These are phyloP conservation scores for Aspergillus funiculosus DNA, from an alignment of 495 filamentous ascomycete genomes.

Conservation along the genomic window DNA sequence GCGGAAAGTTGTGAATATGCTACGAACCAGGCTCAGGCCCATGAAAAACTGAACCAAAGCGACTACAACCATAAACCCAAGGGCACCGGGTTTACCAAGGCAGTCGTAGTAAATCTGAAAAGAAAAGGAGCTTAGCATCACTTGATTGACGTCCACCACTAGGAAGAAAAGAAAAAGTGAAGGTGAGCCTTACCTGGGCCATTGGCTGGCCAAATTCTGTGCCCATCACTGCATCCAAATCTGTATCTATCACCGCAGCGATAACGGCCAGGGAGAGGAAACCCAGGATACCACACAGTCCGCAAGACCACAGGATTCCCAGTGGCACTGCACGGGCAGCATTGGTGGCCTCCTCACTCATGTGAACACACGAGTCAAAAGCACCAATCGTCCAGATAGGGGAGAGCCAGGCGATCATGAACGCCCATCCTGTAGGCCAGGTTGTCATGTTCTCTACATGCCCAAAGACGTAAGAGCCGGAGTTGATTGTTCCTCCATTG, in stretches of 20 bases:
- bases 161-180: neutral
- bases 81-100: conserved; percentile 39
- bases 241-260: conserved; percentile 31
- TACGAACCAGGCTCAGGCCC: conserved; percentile 41
- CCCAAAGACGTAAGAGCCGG: conserved; percentile 38
- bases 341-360: conserved; percentile 61
- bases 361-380: conserved; percentile 53
- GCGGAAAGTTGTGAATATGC: neutral
- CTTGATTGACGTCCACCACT: neutral
- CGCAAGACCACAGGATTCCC: conserved; percentile 48
- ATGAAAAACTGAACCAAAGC: conserved; percentile 41
- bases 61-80: conserved; percentile 39
- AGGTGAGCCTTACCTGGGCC: conserved; percentile 40
- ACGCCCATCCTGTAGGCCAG: conserved; percentile 58
- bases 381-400: conserved; percentile 65
- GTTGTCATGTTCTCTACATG: conserved; percentile 49
- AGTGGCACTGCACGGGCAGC: conserved; percentile 56
- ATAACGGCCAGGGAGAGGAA: conserved; percentile 49
- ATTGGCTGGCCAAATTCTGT: conserved; percentile 40
- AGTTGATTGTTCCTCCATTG: conserved; percentile 30
- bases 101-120: conserved; percentile 39
- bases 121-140: neutral
- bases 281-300: conserved; percentile 43
- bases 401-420: conserved; percentile 59
- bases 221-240: conserved; percentile 30